Conservation (phyloP, 163 green algal species). For the Scenedesmus sp. region DNA sequence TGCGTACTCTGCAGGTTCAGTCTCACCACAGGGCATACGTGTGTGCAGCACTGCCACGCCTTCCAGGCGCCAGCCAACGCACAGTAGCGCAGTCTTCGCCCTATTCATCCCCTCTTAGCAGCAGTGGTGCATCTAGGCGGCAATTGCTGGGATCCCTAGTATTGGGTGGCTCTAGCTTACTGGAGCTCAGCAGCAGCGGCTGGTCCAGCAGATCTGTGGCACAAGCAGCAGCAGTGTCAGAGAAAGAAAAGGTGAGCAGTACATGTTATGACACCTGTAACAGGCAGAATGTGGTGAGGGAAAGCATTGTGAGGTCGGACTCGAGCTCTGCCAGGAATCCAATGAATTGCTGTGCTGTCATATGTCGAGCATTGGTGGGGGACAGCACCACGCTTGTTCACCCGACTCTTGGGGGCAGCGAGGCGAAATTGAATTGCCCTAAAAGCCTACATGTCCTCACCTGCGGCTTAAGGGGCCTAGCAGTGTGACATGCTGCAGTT, state of each 20-base stretch:
- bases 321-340: background rate
- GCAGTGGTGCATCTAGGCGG: constrained; percentile 36
- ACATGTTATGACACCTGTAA: background rate
- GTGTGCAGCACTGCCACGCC: constrained; percentile 29
- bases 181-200: constrained; percentile 39
- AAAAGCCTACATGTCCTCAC: background rate
- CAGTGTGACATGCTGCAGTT: background rate
- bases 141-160: constrained; percentile 43
- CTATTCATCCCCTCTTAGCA: background rate
- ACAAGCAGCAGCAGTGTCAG: constrained; percentile 48
- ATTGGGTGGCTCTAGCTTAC: constrained; percentile 26
- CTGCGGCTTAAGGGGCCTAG: too few relatives aligned
- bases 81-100: constrained; percentile 10
- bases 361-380: background rate
- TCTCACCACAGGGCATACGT: constrained; percentile 4
- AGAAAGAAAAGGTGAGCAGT: constrained; percentile 53
- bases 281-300: too few relatives aligned
- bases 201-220: constrained; percentile 48
- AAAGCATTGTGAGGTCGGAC: background rate
- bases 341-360: background rate
- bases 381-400: background rate
- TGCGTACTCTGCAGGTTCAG: background rate
- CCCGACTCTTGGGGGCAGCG: background rate
- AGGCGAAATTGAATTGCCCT: background rate
- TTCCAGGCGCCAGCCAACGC: background rate